Evolutionary conservation across 2,329 filamentous ascomycete genomes (phyloP).

Genomic region (Dichotomopilus funicola): DNA sequence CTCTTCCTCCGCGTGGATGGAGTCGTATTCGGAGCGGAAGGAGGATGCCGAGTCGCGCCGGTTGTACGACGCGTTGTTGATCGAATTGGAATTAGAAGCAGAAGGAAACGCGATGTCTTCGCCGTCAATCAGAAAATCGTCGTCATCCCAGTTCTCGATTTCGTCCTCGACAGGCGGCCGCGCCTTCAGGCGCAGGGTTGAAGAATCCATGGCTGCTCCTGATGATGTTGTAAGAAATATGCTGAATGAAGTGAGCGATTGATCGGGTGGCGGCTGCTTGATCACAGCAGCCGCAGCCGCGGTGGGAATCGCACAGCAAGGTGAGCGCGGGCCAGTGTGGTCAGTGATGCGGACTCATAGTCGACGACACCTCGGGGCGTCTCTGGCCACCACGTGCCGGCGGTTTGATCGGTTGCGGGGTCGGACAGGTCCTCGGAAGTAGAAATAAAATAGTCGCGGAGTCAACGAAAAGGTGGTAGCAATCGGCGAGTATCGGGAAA

Average conservation of each 20-base stretch:
- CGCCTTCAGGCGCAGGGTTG: slow-evolving; percentile 47
- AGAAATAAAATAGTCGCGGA: no score
- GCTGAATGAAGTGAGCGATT: background rate
- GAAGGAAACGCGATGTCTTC: slow-evolving; percentile 58
- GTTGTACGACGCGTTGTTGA: slow-evolving; percentile 39
- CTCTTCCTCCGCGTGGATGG: slow-evolving; percentile 72
- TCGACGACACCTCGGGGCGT: slow-evolving; percentile 20
- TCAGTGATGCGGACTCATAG: slow-evolving; percentile 31
- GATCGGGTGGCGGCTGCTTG: slow-evolving; percentile 1
- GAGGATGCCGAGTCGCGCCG: slow-evolving; percentile 76
- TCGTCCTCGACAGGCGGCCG: slow-evolving; percentile 50
- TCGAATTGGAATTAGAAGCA: slow-evolving; percentile 40
- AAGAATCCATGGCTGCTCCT: slow-evolving; percentile 42
- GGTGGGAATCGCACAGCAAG: slow-evolving; percentile 10
- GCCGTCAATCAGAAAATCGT: slow-evolving; percentile 64
- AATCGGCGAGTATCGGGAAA: no score
- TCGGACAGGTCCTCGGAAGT: background rate
- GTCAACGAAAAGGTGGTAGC: no score
- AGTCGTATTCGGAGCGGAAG: slow-evolving; percentile 75
- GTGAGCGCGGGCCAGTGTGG: slow-evolving; percentile 19
- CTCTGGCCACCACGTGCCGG: slow-evolving; percentile 12
- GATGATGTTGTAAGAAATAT: slow-evolving; percentile 1
- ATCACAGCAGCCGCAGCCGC: slow-evolving; percentile 10
- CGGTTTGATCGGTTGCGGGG: background rate
- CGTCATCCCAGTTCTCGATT: slow-evolving; percentile 75